Conservation (phyloP, 2,329 filamentous ascomycete genomes). For the Calonectria ilicicola region DNA sequence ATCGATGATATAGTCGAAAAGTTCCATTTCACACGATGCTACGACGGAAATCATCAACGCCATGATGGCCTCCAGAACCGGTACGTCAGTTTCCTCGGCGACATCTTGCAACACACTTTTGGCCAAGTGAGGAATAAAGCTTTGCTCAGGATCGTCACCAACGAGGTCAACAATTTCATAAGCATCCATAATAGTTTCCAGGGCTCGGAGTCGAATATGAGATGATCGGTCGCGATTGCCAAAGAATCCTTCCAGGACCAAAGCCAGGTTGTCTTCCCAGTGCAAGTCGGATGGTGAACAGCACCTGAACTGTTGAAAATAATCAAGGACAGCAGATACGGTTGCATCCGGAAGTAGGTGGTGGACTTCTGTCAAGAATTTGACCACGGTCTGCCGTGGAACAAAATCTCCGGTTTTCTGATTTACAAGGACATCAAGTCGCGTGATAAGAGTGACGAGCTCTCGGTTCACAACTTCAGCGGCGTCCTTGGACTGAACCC, state of each 20-base stretch:
- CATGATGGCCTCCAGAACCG: conserved; percentile 74
- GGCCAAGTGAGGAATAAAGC: conserved; percentile 69
- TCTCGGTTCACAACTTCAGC: conserved; percentile 57
- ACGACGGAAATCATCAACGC: conserved; percentile 74
- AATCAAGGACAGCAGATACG: conserved; percentile 72
- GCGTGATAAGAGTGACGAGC: conserved; percentile 57
- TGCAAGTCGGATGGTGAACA: conserved; percentile 78
- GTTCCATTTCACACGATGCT: conserved; percentile 65
- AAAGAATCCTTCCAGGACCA: conserved; percentile 74
- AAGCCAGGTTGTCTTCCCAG: conserved; percentile 74
- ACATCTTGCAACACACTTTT: conserved; percentile 72
- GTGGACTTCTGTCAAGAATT: conserved; percentile 74
- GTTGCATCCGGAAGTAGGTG: conserved; percentile 73
- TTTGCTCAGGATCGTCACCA: conserved; percentile 68
- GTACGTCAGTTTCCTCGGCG: conserved; percentile 71
- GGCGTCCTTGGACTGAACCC: conserved; percentile 41
- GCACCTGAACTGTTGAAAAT: conserved; percentile 76
- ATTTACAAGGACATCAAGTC: conserved; percentile 61
- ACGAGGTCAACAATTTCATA: conserved; percentile 70
- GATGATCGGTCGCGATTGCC: conserved; percentile 70
- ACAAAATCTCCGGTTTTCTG: conserved; percentile 65
- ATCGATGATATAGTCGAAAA: conserved; percentile 71
- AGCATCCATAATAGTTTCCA: conserved; percentile 70
- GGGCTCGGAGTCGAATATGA: conserved; percentile 70
- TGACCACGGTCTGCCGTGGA: conserved; percentile 74